Evolutionary conservation across 106 monocot genomes (phyloP).

Genomic region (Hemerocallis citrina): DNA sequence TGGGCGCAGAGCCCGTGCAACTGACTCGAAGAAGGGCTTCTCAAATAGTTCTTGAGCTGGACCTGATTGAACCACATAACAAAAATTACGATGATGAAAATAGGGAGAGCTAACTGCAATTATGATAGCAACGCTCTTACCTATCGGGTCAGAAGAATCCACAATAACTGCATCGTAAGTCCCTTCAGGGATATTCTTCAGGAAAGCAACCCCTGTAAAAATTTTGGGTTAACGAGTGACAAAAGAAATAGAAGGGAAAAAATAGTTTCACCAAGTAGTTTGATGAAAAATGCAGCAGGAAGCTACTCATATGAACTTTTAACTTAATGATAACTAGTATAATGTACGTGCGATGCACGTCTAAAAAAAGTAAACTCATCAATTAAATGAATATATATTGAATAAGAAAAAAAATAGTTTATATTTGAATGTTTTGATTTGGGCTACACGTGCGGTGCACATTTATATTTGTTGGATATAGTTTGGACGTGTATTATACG

Average conservation of each 20-base stretch:
- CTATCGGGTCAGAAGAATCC: slow-evolving; percentile 78
- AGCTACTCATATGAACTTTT: background rate
- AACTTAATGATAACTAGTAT: too few species aligned
- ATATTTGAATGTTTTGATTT: too few species aligned
- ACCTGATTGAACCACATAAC: slow-evolving; percentile 26
- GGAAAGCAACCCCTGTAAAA: slow-evolving; percentile 52
- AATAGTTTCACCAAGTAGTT: background rate
- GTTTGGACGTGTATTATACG: too few species aligned
- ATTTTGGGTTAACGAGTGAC: background rate
- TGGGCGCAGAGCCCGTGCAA: slow-evolving; percentile 70
- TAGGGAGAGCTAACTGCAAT: background rate
- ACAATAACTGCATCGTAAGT: slow-evolving; percentile 73
- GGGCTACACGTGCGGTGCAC: too few species aligned
- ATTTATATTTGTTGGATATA: too few species aligned
- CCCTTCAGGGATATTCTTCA: slow-evolving; percentile 32
- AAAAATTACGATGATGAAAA: background rate
- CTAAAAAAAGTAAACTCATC: too few species aligned
- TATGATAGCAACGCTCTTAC: background rate
- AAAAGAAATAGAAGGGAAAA: background rate
- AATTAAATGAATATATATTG: too few species aligned
- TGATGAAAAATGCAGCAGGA: background rate
- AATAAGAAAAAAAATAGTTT: too few species aligned
- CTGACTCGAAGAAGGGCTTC: slow-evolving; percentile 91
- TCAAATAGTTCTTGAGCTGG: slow-evolving; percentile 92
- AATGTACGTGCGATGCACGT: too few species aligned